Evolutionary conservation across 208 protist species (phyloP).

Genomic region (Wallacemonas sp.): DNA sequence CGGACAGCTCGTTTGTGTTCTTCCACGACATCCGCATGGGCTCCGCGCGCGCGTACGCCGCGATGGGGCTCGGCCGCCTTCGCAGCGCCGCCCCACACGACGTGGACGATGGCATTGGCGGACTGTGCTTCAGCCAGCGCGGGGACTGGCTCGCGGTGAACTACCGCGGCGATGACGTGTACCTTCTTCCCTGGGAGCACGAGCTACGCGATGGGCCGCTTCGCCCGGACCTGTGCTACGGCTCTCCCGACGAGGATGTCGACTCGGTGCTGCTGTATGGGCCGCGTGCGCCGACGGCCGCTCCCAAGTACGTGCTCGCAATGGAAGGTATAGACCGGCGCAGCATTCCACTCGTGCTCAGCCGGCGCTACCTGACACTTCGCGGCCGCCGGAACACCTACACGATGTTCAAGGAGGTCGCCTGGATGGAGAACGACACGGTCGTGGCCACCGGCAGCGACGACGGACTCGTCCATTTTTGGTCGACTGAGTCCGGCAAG

Average conservation of each 20-base stretch:
- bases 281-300: background rate
- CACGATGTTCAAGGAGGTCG: constrained; percentile 66
- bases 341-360: constrained; percentile 17
- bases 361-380: constrained; percentile 15
- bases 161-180: constrained; percentile 41
- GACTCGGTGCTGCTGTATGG: background rate
- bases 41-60: constrained; percentile 31
- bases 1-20: constrained; percentile 39
- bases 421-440: constrained; percentile 52
- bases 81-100: background rate
- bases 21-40: constrained; percentile 61
- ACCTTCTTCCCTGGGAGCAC: constrained; percentile 38
- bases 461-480: constrained; percentile 50
- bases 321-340: background rate
- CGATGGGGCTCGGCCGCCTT: constrained; percentile 15
- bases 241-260: background rate
- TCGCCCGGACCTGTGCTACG: background rate
- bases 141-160: constrained; percentile 53
- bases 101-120: constrained; percentile 29
- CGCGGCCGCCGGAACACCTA: constrained; percentile 32
- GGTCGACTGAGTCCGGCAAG: constrained; percentile 30
- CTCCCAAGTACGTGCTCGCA: background rate
- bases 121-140: constrained; percentile 42
- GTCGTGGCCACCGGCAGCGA: constrained; percentile 58
- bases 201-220: constrained; percentile 3